Percentiles rank a stretch among this genome's conserved stretches.
Conservation (phyloP, 306 rosid genomes). For the Sesbania bispinosa region DNA sequence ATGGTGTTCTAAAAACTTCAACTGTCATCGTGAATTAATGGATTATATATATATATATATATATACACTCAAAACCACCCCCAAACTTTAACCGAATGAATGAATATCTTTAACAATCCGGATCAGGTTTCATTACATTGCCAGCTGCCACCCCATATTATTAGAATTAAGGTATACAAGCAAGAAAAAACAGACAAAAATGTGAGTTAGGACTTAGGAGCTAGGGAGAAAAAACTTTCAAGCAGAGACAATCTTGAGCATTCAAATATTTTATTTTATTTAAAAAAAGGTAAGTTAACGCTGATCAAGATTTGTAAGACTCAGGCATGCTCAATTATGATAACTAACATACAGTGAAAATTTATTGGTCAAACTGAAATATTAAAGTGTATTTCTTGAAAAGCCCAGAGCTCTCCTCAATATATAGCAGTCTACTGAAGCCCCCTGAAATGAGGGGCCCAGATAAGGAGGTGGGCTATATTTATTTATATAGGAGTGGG, state of each 20-base stretch:
- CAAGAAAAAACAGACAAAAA: not conserved
- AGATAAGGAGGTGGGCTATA: no score
- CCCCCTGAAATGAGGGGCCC: no score
- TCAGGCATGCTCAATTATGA: not conserved
- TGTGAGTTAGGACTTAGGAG: no score
- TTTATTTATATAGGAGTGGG: no score
- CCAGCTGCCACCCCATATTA: constrained; percentile 5
- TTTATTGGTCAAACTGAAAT: not conserved
- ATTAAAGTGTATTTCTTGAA: not conserved
- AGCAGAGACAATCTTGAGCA: no score
- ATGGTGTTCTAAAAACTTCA: not conserved
- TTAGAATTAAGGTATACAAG: not conserved
- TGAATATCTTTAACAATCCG: not conserved
- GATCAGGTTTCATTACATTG: not conserved
- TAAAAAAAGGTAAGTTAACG: no score
- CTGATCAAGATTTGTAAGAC: constrained; percentile 55
- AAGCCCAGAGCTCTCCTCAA: not conserved
- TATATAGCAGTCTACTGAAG: no score
- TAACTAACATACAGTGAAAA: not conserved
- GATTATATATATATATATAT: no score
- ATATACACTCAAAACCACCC: no score
- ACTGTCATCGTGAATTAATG: not conserved
- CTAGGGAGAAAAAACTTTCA: no score
- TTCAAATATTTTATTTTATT: no score
- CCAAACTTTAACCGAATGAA: no score